Conservation (phyloP, 345 rosid species). For the Eucalyptus fibrosa region DNA sequence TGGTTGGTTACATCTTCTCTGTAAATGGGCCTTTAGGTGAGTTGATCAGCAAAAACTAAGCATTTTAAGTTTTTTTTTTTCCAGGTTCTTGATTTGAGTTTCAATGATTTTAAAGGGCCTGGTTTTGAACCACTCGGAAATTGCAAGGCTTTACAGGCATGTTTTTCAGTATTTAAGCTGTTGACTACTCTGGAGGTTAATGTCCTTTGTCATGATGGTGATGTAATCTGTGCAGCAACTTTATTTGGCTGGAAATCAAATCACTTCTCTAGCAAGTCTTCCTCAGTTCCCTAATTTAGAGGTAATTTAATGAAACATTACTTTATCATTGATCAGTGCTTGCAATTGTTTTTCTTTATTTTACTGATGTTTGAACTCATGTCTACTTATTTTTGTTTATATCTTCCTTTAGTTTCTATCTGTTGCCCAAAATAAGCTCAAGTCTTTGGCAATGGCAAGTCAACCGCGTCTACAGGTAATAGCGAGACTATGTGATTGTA, state of each 20-base stretch:
- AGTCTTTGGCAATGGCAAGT: constrained; percentile 93
- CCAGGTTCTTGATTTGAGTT: constrained; percentile 97
- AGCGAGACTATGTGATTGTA: background rate
- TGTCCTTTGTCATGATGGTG: constrained; percentile 1
- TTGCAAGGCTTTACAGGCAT: constrained; percentile 89
- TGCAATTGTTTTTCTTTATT: background rate
- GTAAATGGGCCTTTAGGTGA: background rate
- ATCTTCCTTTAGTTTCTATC: constrained; percentile 66
- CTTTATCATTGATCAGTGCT: background rate
- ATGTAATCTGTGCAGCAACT: constrained; percentile 58
- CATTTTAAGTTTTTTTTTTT: constrained; percentile 1
- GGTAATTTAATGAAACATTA: constrained; percentile 27
- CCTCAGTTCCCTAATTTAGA: constrained; percentile 96
- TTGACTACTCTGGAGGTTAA: background rate
- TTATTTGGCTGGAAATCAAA: constrained; percentile 98
- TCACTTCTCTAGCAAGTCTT: constrained; percentile 81
- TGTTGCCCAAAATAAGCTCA: constrained; percentile 92
- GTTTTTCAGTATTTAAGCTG: constrained; percentile 1
- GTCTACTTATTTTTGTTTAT: background rate
- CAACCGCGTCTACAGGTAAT: constrained; percentile 96
- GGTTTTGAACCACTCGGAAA: constrained; percentile 95
- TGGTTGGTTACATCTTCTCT: background rate
- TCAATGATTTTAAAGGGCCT: constrained; percentile 98
- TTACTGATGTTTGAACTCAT: background rate
- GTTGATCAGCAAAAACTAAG: background rate